Base-by-base conservation (phyloP, 2,329 filamentous ascomycete species). In the Fusarium aywerte region DNA sequence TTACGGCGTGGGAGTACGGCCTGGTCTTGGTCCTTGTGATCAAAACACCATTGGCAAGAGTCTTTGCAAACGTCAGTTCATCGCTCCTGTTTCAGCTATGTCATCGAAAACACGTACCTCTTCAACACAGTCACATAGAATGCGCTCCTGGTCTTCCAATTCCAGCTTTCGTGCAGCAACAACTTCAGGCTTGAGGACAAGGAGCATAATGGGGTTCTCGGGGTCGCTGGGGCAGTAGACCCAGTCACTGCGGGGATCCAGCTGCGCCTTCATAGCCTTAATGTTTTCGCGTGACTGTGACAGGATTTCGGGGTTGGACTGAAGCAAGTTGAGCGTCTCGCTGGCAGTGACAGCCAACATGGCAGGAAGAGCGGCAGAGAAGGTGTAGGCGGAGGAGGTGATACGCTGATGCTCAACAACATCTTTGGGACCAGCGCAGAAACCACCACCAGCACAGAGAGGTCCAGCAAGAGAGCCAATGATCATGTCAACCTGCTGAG, bases 371-470 rank as follows among this genome's bases (percentile, higher is more conserved):
- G 96, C 96, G 4, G 96, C 96, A 27, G 95, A 98, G 81, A 93
- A 99, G 5, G 96, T 98, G 78, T 98, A 99, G 0, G 95, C 91
- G 2, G 92, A 89, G 6, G 95, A 92, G 10, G 92, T 93, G 74
- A 99, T 94, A 69, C 96, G 93, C 80, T 99, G 96, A 76, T 99
- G 96, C 77, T 96, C 92, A 18, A 98, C 92, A 18, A 98, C 94
- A 76, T 97, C 96, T 68, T 90, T 90, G 36, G 90, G 90, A 18
- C 94, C 95, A 16, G 95, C 94, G 77, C 96, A 99, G 83, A 99
- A 99, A 16, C 96, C 96, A 71, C 96, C 96, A 55, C 94, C 95
- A 11, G 92, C 93, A 75, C 95, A 96, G 35, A 99, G 85, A 16
- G 94, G 91, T 3, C 96, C 95, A 13, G 95, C 90, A 43, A 99